A percentile compares a stretch with the other conserved stretches of the same genome.
phyloP scores from a whole-genome alignment of 2,329 filamentous ascomycete species.

The Penicillium sp. region DNA sequence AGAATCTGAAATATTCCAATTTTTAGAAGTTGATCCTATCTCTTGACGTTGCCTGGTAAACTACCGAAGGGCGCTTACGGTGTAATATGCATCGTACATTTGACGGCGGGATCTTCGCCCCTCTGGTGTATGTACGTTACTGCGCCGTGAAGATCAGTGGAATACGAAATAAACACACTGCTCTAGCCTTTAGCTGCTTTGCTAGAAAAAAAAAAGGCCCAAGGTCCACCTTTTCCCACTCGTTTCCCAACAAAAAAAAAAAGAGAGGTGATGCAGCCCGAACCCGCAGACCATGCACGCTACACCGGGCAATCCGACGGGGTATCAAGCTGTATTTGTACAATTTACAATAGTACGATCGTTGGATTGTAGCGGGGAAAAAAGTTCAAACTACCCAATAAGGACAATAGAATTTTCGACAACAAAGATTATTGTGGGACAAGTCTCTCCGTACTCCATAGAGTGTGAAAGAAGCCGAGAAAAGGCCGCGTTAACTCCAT shows the following conservation, averaged over 20 bases:
- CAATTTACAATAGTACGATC: not conserved
- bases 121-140: not conserved
- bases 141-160: slow-evolving; percentile 14
- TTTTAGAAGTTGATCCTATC: not conserved
- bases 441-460: not conserved
- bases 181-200: not conserved
- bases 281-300: not conserved
- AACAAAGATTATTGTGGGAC: slow-evolving; percentile 1
- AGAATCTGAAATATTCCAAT: not conserved
- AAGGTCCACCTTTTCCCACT: slow-evolving; percentile 19
- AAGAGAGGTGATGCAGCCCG: not conserved
- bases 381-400: not conserved
- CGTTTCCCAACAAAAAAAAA: slow-evolving; percentile 7
- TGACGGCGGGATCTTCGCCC: not conserved
- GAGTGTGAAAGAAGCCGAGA: slow-evolving; percentile 1
- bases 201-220: not conserved
- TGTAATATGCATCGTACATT: not conserved
- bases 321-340: not conserved
- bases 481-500: slow-evolving; percentile 4
- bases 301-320: slow-evolving; percentile 4
- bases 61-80: too few species aligned
- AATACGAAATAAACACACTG: not conserved
- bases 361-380: not conserved
- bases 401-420: not conserved
- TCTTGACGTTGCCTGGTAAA: too few species aligned